A percentile compares a stretch with the other conserved stretches of the same genome.
These are phyloP conservation scores for Erodium trifolium DNA, from an alignment of 441 rosid species.

Conservation along the genomic window DNA sequence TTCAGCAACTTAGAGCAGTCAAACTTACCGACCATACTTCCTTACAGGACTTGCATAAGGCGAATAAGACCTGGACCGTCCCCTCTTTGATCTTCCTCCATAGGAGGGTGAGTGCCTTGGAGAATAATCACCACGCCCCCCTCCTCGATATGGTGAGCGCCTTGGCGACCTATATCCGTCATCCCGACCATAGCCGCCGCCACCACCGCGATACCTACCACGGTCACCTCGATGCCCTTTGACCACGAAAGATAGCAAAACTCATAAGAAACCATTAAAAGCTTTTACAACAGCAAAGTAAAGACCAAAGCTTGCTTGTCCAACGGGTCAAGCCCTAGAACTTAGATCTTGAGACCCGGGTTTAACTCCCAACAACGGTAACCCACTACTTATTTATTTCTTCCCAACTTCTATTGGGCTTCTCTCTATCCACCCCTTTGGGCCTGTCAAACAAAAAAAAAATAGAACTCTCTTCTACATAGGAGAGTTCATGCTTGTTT, in stretches of 20 bases:
- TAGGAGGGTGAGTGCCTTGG: slow-evolving; percentile 51
- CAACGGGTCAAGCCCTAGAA: no score
- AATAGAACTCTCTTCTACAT: no score
- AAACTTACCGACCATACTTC: slow-evolving; percentile 14
- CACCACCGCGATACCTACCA: slow-evolving; percentile 30
- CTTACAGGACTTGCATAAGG: slow-evolving; percentile 40
- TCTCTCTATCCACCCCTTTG: no score
- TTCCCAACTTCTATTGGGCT: no score
- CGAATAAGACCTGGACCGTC: slow-evolving; percentile 57
- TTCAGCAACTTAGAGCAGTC: not conserved
- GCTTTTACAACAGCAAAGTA: not conserved
- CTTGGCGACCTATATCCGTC: slow-evolving; percentile 68
- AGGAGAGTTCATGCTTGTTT: no score
- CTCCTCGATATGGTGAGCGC: slow-evolving; percentile 47
- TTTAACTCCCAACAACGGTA: no score
- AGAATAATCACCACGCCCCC: slow-evolving; percentile 57
- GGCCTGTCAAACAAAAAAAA: no score
- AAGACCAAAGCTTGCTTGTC: not conserved
- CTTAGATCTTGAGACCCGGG: no score
- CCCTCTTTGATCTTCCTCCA: slow-evolving; percentile 73
- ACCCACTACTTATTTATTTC: no score
- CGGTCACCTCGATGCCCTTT: slow-evolving; percentile 48
- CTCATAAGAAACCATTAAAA: not conserved
- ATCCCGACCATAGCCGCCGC: slow-evolving; percentile 38
- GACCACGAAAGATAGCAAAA: slow-evolving; percentile 7